Base-by-base conservation (phyloP, 441 rosid genomes). In the Bocquillonia castaneifolia region DNA sequence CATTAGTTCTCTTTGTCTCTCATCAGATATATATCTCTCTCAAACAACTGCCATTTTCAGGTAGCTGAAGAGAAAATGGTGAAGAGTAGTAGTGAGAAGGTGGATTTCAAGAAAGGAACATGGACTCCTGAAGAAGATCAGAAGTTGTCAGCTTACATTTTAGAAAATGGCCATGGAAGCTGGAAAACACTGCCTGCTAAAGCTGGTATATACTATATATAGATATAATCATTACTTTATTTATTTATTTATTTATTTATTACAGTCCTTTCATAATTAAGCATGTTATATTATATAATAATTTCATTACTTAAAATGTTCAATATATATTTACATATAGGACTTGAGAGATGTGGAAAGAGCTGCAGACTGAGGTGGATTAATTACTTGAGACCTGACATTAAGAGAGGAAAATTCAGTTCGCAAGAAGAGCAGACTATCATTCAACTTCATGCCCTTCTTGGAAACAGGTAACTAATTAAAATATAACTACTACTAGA, bases 331-430 rank as follows among this genome's bases (percentile, higher is more conserved):
- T 14, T 36, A 36, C 4, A 36, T 36, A 10, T 25, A 65, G 59
- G 60, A 57, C 87, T 91, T 54, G 86, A 86, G 66, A 85, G 93
- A 66, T 89, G 93, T 29, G 96, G 96, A 64, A 91, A 88, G 75
- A 88, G 97, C 57, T 90, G 97, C 72, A 80, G 95, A 63, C 88
- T 88, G 29, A 80, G 97, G 73, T 91, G 97, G 97, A 91, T 90
- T 48, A 91, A 91, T 71, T 91, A 91, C 77, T 75, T 91, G 28
- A 78, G 93, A 71, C 93, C 97, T 6, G 95, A 87, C 68, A 91
- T 91, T 64, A 91, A 91, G n/a, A n/a, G n/a, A n/a, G n/a, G n/a
- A 57, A 88, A 91, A 66, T 91, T 91, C 81, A 91, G 86, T 68
- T 62, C 78, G 25, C 91, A 89, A 65, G 97, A 91, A 80, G 96